Conservation (phyloP, 1,139 yeast genomes). For the Sugiyamaella sp. region DNA sequence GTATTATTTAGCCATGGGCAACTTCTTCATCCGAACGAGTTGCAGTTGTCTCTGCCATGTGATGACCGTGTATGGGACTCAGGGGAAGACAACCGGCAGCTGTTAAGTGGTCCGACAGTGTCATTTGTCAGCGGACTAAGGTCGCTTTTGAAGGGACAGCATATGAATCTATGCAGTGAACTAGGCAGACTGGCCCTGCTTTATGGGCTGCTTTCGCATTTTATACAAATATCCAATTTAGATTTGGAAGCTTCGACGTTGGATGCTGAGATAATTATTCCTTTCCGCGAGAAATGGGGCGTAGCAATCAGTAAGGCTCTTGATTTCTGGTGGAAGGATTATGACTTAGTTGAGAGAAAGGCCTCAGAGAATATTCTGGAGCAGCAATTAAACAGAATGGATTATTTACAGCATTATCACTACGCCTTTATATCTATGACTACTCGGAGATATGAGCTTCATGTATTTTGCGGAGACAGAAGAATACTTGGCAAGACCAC, state of each 20-base stretch:
- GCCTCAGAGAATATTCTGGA: constrained; percentile 7
- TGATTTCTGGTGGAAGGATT: constrained; percentile 23
- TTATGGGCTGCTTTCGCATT: constrained; percentile 26
- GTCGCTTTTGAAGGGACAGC: constrained; percentile 10
- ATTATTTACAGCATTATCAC: constrained; percentile 46
- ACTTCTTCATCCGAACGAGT: constrained; percentile 65
- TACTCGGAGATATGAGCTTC: constrained; percentile 73
- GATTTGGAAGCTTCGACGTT: constrained; percentile 25
- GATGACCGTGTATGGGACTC: constrained; percentile 77
- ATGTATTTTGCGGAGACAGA: constrained; percentile 77
- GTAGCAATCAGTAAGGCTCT: constrained; percentile 16
- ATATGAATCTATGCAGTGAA: constrained; percentile 23
- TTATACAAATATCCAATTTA: constrained; percentile 25
- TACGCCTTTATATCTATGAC: constrained; percentile 71
- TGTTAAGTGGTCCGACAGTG: constrained; percentile 7
- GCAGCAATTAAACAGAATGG: constrained; percentile 25
- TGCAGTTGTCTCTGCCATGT: constrained; percentile 77
- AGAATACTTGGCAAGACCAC: constrained; percentile 76
- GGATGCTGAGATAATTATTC: constrained; percentile 19
- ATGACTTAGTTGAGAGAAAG: background rate
- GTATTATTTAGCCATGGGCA: constrained; percentile 76
- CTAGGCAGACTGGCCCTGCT: constrained; percentile 26
- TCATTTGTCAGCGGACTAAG: constrained; percentile 15
- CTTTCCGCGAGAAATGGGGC: constrained; percentile 24
- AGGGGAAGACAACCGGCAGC: constrained; percentile 25